A percentile compares a stretch with the other conserved stretches of the same genome.
Conservation (phyloP, 768 basidiomycete species). For the Leccinum broughii region DNA sequence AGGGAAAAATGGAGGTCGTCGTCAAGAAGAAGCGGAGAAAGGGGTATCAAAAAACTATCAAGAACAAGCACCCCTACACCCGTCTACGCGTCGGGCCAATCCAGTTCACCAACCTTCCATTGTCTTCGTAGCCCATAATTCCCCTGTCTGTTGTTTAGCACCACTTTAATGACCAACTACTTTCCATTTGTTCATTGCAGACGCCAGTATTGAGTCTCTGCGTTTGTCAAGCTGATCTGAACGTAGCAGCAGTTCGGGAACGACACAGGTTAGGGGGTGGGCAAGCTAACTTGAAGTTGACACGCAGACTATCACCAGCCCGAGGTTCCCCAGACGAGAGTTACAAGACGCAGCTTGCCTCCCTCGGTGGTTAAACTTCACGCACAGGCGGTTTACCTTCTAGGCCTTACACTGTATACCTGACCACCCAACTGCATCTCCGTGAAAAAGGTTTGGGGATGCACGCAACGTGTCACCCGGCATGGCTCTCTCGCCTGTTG, state of each 20-base stretch:
- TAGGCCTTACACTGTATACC: background rate
- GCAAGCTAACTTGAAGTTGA: background rate
- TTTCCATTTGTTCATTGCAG: background rate
- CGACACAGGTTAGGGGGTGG: background rate
- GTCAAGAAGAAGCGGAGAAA: constrained; percentile 99
- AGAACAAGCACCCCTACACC: constrained; percentile 95
- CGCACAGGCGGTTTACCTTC: background rate
- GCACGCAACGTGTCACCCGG: background rate
- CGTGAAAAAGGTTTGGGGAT: background rate
- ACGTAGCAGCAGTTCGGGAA: background rate
- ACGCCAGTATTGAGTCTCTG: background rate
- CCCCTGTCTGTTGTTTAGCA: background rate
- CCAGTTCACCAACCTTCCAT: constrained; percentile 39
- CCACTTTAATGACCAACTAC: constrained; percentile 3
- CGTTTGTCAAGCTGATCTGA: background rate
- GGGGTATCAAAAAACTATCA: constrained; percentile 93
- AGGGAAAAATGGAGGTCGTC: constrained; percentile 86
- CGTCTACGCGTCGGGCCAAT: constrained; percentile 90
- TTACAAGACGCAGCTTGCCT: background rate
- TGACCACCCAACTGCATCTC: background rate
- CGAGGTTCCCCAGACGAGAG: background rate
- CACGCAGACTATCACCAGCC: background rate
- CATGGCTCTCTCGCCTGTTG: background rate
- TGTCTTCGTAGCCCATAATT: constrained; percentile 25
- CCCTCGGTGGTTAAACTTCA: background rate